Base-by-base conservation (phyloP, 2,329 filamentous ascomycete species). In the Trichoderma sp. region DNA sequence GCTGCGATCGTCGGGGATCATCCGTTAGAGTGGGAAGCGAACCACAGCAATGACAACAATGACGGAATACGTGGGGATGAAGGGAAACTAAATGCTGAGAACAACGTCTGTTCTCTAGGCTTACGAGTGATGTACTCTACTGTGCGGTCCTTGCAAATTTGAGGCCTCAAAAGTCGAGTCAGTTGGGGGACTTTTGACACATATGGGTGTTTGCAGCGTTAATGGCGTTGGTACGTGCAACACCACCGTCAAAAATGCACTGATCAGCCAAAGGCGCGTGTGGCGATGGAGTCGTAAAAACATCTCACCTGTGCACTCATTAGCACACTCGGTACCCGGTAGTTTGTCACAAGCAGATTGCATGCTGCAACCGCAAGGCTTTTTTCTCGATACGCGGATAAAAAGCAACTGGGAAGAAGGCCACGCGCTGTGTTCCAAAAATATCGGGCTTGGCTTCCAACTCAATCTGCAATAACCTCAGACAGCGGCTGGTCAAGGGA, bases 361-460 rank as follows among this genome's bases (percentile, higher is more conserved):
- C n/a, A 5, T 50, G 43, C 43, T 50, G 43, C 43, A 50, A 20
- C 43, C 43, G 43, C 43, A 50, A 50, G 43, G 43, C 43, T 20
- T 50, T 50, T 50, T 50, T 20, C 43, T 47, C 43, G 43, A 59
- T 61, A 13, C 34, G 66, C 58, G 66, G 66, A 30, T 36, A 58
- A 15, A 47, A 26, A 26, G 13, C 15, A n/a, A 17, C 32, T 32
- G 32, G 23, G 61, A 43, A 47, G 43, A 39, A n/a, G 47, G 30
- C 47, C 13, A 59, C 17, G 57, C 57, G 28, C 57, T 17, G 28
- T 12, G 57, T 32, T 34, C 57, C 28, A 59, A 59, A 59, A 59
- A 59, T 59, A 59, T 55, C 30, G 32, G 63, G 30, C 55, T 68
- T 61, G 66, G 66, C 66, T 32, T 12, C 66, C 66, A 68, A 68